phyloP scores from a whole-genome alignment of 345 rosid species.

The Durio zibethinus region DNA sequence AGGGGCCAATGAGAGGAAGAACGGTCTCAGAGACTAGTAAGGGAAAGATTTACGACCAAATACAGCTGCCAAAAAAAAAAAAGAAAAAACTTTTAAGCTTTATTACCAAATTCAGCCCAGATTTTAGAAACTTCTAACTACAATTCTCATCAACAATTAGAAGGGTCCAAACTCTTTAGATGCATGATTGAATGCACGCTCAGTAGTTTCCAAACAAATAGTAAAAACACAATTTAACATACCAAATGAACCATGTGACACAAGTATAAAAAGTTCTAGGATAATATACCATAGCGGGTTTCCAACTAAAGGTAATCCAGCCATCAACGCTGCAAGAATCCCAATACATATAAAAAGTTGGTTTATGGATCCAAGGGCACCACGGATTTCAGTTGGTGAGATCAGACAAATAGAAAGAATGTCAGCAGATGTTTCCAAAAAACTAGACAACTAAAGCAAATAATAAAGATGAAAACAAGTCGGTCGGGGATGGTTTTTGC shows the following conservation, averaged over 20 bases:
- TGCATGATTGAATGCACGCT: background rate
- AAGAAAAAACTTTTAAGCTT: background rate
- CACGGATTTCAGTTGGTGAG: constrained; percentile 98
- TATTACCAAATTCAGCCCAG: background rate
- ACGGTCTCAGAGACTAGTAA: background rate
- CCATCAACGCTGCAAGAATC: constrained; percentile 90
- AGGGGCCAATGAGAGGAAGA: background rate
- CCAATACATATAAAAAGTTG: constrained; percentile 97
- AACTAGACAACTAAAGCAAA: background rate
- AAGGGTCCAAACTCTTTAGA: background rate
- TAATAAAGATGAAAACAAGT: constrained; percentile 31
- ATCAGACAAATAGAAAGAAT: constrained; percentile 48
- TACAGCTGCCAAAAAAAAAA: background rate
- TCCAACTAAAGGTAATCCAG: constrained; percentile 92
- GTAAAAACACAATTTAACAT: background rate
- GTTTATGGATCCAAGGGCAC: constrained; percentile 93
- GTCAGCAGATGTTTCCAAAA: constrained; percentile 19
- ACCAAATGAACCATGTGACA: constrained; percentile 7
- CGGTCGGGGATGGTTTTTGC: too few species aligned
- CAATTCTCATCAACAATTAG: background rate
- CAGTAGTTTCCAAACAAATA: background rate
- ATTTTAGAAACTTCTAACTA: background rate
- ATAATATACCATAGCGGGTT: constrained; percentile 82
- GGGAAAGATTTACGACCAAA: background rate
- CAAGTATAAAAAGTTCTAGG: too few species aligned